Base-by-base conservation (phyloP, 1,284 basidiomycete species). In the Leucoagaricus sp. region DNA sequence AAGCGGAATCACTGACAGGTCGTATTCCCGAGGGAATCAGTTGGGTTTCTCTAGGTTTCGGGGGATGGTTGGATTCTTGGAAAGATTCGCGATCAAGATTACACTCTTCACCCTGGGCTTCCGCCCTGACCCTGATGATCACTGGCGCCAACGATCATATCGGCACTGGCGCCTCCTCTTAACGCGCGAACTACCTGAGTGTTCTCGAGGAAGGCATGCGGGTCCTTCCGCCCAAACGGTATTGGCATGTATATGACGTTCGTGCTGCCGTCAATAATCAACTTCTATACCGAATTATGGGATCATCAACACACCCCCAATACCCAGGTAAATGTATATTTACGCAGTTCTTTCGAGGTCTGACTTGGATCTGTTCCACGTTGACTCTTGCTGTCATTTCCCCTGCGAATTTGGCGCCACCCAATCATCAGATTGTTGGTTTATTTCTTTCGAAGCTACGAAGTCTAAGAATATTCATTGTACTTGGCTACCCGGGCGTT, bases 321-420 rank as follows among this genome's bases (percentile, higher is more conserved):
- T 54, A 47, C 45, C 45, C 44, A 54, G 45, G 53, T 54, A 54
- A 47, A 38, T 34, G 51, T 28, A 49, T 49, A 10, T 51, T 51
- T 31, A 31, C 36, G n/a, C 34, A 29, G 36, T 45, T 29, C 44
- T 12, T 12, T 41, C 19, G 40, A 41, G 40, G 40, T 41, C 15
- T 23, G 19, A 41, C 8, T 21, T 23, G 23, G 40, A 23, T 41
- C 40, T 23, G 36, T 15, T 38, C 1, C 48, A 23, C 31, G 38
- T 19, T 52, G 38, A 26, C 51, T 31, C 51, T 45, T 47, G 21
- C 42, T 10, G 12, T 8, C n/a, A 26, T 34, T 53, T 23, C 29
- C 23, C 23, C 21, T 25, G n/a, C 26, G 29, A 41, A 41, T 40
- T 34, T 17, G 33, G 10, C 10, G 42, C 4, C 26, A 29, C 21